Base-by-base conservation (phyloP, 805 yeast species). In the Nakazawaea anatomiae region DNA sequence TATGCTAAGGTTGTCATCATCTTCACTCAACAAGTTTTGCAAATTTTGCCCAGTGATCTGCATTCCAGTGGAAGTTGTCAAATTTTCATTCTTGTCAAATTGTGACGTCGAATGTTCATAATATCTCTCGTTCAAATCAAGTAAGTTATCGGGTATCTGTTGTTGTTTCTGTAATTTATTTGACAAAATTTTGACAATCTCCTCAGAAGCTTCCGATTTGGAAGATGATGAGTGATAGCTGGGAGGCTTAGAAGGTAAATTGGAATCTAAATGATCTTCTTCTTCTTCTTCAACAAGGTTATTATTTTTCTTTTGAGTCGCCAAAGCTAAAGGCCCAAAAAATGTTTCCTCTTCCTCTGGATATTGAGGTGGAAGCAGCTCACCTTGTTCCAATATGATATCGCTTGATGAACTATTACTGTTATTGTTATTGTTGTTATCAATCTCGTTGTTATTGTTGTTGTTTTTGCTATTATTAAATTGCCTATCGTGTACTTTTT, bases 321-420 rank as follows among this genome's bases (percentile, higher is more conserved):
- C 6, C 30, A 50, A 32, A 14, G 50, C 48, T 31, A 12, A 30
- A 18, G 74, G 72, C 0, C 86, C 87, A 59, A 84, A 83, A 56
- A 83, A 83, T 31, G 80, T 82, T 45, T 76, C 71, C 55, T 82
- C 87, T 5, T 79, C 82, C 18, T 70, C 76, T 1, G 88, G 87
- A 59, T 85, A 85, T 14, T 72, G 68, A 3, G 92, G 92, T 14
- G 91, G 91, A 41, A 85, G 63, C 42, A 77, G 83, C 54, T 84
- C 91, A 4, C 91, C 91, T 60, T 78, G 81, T 57, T 82, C 91
- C 50, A 86, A 67, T 4, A 86, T 68, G 28, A 76, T 71, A 57
- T 85, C 89, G 14, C 49, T 46, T 10, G 46, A 34, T 11, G 46
- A 44, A 25, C 46, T 42, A 11, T 14, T 25, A 34, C 12, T 18